Percentiles rank a stretch among this genome's conserved stretches.
Evolutionary conservation across 345 rosid species (phyloP).

Genomic region (Camelina laxa): DNA sequence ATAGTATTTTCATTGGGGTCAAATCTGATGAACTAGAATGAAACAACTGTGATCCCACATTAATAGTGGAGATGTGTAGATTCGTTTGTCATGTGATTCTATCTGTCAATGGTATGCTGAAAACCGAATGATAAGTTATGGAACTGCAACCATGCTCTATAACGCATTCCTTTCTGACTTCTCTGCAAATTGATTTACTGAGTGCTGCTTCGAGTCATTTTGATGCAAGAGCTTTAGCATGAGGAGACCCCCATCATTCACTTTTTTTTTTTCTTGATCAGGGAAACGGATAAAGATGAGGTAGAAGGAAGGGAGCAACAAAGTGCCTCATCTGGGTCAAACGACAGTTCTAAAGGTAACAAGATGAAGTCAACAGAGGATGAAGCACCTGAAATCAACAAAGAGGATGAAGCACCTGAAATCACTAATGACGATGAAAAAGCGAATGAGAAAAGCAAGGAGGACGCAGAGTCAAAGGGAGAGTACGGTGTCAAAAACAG

Average conservation of each 20-base stretch:
- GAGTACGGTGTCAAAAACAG: slow-evolving; percentile 50
- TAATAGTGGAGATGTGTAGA: neutral
- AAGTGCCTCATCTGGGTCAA: slow-evolving; percentile 18
- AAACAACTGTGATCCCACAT: slow-evolving; percentile 20
- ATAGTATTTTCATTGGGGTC: neutral
- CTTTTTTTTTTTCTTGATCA: slow-evolving; percentile 31
- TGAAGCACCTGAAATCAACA: slow-evolving; percentile 36
- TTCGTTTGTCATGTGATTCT: neutral
- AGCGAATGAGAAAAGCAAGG: slow-evolving; percentile 42
- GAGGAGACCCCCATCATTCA: slow-evolving; percentile 7
- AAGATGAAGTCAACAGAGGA: slow-evolving; percentile 44
- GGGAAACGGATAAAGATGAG: slow-evolving; percentile 46
- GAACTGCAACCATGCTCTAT: neutral
- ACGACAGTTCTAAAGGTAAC: slow-evolving; percentile 44
- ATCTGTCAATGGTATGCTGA: neutral
- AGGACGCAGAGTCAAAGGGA: slow-evolving; percentile 38
- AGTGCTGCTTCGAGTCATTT: neutral
- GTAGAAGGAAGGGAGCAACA: slow-evolving; percentile 42
- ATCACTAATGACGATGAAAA: slow-evolving; percentile 11
- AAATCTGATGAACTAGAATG: slow-evolving; percentile 7
- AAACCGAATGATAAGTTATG: neutral
- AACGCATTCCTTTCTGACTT: neutral
- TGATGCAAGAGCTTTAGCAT: slow-evolving; percentile 14
- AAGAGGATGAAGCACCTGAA: slow-evolving; percentile 24
- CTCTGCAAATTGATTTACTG: neutral